Evolutionary conservation across 169 alveolate genomes (phyloP).

Genomic region (Cyclospora cayetanensis): DNA sequence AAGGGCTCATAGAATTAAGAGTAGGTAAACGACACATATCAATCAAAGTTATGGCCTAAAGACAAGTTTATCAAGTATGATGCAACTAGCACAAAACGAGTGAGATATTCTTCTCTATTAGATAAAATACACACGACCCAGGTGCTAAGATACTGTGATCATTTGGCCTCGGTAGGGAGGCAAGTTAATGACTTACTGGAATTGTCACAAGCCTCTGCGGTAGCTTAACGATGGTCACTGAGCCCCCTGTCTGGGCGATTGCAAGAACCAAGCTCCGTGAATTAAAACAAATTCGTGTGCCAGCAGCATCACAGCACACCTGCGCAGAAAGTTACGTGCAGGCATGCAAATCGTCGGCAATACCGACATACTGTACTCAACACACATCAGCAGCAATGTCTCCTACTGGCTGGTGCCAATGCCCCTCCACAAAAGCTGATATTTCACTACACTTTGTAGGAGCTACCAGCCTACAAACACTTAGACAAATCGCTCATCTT

Average conservation of each 20-base stretch:
- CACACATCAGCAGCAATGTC: neutral
- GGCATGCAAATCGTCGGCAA: neutral
- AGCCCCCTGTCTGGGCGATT: conserved; percentile 53
- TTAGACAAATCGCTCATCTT: neutral
- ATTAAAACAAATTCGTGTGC: conserved; percentile 48
- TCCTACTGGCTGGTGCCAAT: neutral
- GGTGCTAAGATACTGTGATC: too few species aligned
- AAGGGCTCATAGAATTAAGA: too few species aligned
- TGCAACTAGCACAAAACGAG: too few species aligned
- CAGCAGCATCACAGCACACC: conserved; percentile 64
- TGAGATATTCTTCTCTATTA: too few species aligned
- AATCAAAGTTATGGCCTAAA: too few species aligned
- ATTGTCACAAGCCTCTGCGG: conserved; percentile 38
- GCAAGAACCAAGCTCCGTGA: conserved; percentile 57
- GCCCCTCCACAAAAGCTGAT: neutral
- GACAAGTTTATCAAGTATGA: too few species aligned
- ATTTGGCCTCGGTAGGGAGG: too few species aligned
- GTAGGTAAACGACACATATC: too few species aligned
- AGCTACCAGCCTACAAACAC: neutral
- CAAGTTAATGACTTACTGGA: too few species aligned
- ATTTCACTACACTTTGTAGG: too few species aligned
- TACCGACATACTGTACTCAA: too few species aligned
- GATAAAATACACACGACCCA: too few species aligned
- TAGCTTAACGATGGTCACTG: conserved; percentile 49
- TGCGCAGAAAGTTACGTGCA: neutral